Percentiles rank a stretch among this genome's conserved stretches.
Conservation (phyloP, 2,329 filamentous ascomycete species). For the Diaporthe velutina region DNA sequence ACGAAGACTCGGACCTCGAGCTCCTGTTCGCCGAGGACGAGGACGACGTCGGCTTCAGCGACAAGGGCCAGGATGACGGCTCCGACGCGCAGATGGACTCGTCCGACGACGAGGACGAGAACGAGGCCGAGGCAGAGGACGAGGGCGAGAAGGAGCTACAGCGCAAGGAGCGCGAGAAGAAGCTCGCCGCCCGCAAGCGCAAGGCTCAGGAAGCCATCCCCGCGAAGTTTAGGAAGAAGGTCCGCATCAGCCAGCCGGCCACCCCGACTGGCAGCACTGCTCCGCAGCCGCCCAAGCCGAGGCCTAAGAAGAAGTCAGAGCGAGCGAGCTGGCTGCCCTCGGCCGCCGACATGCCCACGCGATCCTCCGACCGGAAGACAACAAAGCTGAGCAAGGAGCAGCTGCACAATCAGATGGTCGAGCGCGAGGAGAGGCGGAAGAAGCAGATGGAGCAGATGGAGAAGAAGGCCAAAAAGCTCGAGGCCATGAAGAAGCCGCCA, state of each 20-base stretch:
- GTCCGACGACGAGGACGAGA: slow-evolving; percentile 83
- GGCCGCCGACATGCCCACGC: slow-evolving; percentile 66
- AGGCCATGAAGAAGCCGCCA: slow-evolving; percentile 80
- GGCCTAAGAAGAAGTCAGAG: slow-evolving; percentile 72
- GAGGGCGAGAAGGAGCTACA: slow-evolving; percentile 91
- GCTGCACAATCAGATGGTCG: slow-evolving; percentile 78
- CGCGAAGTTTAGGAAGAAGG: slow-evolving; percentile 79
- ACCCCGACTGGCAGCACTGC: slow-evolving; percentile 52
- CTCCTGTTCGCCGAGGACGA: slow-evolving; percentile 82
- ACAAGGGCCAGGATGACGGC: slow-evolving; percentile 72
- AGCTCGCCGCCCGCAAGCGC: slow-evolving; percentile 78
- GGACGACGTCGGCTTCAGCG: slow-evolving; percentile 77
- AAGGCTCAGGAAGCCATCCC: slow-evolving; percentile 83
- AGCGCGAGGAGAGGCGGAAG: slow-evolving; percentile 77
- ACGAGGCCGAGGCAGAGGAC: slow-evolving; percentile 73
- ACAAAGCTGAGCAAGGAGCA: slow-evolving; percentile 72
- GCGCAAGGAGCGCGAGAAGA: slow-evolving; percentile 78
- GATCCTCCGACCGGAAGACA: slow-evolving; percentile 69
- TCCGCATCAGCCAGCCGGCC: slow-evolving; percentile 75
- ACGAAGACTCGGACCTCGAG: slow-evolving; percentile 72
- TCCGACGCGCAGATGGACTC: slow-evolving; percentile 90
- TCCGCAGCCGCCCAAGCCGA: slow-evolving; percentile 55
- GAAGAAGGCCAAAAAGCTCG: slow-evolving; percentile 76
- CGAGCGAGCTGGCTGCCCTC: slow-evolving; percentile 70
- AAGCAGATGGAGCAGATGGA: slow-evolving; percentile 79